Evolutionary conservation across 306 rosid genomes (phyloP).

Genomic region (Prunus davidiana): DNA sequence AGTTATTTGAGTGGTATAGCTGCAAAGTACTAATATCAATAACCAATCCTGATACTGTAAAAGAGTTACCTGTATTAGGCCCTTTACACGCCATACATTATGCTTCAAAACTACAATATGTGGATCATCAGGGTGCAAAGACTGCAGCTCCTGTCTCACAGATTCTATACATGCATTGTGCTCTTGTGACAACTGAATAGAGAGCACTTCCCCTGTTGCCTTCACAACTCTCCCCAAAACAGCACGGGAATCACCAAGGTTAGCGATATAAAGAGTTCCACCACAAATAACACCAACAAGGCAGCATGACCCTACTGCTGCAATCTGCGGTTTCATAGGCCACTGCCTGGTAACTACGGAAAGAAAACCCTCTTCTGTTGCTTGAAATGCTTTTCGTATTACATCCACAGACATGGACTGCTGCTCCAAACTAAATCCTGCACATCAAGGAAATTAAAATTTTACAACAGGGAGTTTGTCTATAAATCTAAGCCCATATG

Average conservation of each 20-base stretch:
- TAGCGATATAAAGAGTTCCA: conserved; percentile 72
- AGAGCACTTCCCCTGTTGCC: conserved; percentile 79
- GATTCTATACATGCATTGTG: conserved; percentile 80
- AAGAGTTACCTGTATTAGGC: conserved; percentile 68
- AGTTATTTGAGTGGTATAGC: not conserved
- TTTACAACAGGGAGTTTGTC: not conserved
- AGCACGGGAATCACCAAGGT: conserved; percentile 88
- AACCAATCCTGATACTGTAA: not conserved
- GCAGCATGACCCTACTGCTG: conserved; percentile 94
- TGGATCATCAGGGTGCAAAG: conserved; percentile 83
- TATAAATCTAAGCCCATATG: not conserved
- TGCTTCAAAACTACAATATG: conserved; percentile 82
- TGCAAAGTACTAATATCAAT: conserved; percentile 4
- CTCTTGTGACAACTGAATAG: conserved; percentile 69
- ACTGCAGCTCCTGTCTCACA: conserved; percentile 75
- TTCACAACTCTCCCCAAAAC: conserved; percentile 77
- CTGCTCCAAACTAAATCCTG: conserved; percentile 83
- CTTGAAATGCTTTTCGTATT: conserved; percentile 83
- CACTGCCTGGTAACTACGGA: conserved; percentile 70
- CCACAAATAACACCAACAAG: conserved; percentile 76
- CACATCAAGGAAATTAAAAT: conserved; percentile 17
- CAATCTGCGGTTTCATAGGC: conserved; percentile 71
- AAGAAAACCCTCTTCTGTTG: conserved; percentile 83
- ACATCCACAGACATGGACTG: conserved; percentile 74
- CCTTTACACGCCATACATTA: conserved; percentile 92